Conservation (phyloP, 805 yeast species). For the Candida boleticola region DNA sequence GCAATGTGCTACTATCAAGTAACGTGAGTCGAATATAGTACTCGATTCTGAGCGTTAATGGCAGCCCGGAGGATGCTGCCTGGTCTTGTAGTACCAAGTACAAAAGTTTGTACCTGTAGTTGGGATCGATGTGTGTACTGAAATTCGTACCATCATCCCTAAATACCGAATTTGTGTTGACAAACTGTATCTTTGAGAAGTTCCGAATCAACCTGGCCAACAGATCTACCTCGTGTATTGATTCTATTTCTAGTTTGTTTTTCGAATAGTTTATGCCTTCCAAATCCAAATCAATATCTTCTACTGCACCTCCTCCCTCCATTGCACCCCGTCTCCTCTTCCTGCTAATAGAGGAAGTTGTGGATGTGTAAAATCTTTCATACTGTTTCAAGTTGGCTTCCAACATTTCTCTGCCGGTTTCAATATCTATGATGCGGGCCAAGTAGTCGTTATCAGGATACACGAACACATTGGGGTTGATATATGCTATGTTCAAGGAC, state of each 20-base stretch:
- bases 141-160: background rate
- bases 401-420: background rate
- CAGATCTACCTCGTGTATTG: background rate
- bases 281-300: background rate
- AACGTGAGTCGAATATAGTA: conserved; percentile 1
- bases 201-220: background rate
- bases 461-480: conserved; percentile 20
- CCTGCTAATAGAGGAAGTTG: background rate
- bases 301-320: background rate
- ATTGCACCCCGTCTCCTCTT: background rate
- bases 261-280: background rate
- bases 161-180: background rate
- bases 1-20: background rate
- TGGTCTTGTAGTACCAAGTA: background rate
- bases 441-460: conserved; percentile 21
- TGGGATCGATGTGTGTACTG: background rate
- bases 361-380: conserved; percentile 11
- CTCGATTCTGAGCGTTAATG: background rate
- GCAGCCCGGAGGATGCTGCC: background rate
- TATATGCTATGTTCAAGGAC: background rate
- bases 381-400: conserved; percentile 14
- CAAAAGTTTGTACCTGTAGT: background rate
- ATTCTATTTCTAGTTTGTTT: no score
- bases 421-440: conserved; percentile 8
- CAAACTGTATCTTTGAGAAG: background rate